Evolutionary conservation across 352 stramenopile species (phyloP), one percentile per base, ranked within the genome.

Genomic region (Phytophthora crassamura): DNA sequence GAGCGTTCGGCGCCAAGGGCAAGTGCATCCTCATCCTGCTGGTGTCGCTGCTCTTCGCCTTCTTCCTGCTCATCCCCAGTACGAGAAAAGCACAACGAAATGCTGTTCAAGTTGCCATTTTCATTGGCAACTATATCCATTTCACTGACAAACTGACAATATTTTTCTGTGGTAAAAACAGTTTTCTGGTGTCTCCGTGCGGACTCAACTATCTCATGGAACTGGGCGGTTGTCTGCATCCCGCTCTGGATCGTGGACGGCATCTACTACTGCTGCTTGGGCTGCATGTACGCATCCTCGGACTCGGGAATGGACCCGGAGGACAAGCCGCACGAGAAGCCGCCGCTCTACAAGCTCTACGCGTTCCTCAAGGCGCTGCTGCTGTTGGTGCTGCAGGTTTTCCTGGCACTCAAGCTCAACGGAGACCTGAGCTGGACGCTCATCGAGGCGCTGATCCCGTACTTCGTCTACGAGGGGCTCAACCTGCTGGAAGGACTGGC

Each of bases 41-140:
- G 8, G 77, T 95, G 52, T 82, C 84, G 52, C 58, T 93, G 48
- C 78, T 93, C 16, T 90, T 95, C 66, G 74, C 64, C n/a, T 94
- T 95, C 67, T 93, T 94, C 69, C 72, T 91, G 42, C 84, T 93
- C 69, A 94, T 94, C 58, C 87, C 87, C 22, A 89, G 86, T 94
- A 79, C 67, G 82, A 49, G 42, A 55, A 51, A 47, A 30, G 25
- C 25, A 3, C 25, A 3, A 30, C 25, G 25, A 30, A 30, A 30
- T 30, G 25, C 25, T 30, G 25, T 9, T 68, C 9, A 40, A 41
- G 35, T n/a, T 52, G 12, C 20, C n/a, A 18, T 0, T 35, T 9
- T 20, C 11, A 33, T 15, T 14, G 38, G 49, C 16, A 45, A 36
- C 2, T 1, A 1, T 30, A 4, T 30, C 6, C 25, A 30, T 30